Conservation (phyloP, 345 rosid species). For the Barbarea vulgaris region DNA sequence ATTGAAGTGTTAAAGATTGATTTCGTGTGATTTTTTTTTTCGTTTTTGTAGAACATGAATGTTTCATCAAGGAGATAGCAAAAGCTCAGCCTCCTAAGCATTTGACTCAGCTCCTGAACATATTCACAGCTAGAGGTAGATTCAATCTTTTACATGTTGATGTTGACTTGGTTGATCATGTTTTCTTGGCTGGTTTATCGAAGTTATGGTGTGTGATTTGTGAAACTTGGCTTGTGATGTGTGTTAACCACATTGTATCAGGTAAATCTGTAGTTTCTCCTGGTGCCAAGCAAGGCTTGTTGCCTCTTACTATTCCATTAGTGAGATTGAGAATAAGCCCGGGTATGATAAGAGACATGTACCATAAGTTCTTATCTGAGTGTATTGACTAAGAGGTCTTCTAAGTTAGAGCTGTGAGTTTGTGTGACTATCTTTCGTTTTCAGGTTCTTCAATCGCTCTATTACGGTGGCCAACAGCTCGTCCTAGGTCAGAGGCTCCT, state of each 20-base stretch:
- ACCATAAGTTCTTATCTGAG: not conserved
- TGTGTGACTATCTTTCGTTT: constrained; percentile 14
- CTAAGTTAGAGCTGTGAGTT: not conserved
- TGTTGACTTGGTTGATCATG: constrained; percentile 1
- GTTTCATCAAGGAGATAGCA: constrained; percentile 65
- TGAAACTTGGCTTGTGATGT: not conserved
- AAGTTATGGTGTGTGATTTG: not conserved
- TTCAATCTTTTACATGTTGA: not conserved
- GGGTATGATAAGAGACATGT: constrained; percentile 43
- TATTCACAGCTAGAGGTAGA: constrained; percentile 67
- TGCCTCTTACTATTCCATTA: constrained; percentile 76
- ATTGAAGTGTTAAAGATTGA: constrained; percentile 1
- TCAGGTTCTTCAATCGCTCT: constrained; percentile 69
- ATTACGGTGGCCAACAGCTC: constrained; percentile 94
- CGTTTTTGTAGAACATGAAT: constrained; percentile 53
- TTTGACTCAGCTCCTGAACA: constrained; percentile 54
- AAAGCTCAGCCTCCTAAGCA: constrained; percentile 67
- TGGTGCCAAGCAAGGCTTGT: constrained; percentile 68
- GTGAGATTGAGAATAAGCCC: constrained; percentile 53
- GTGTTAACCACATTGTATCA: constrained; percentile 23
- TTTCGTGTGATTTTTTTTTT: not conserved
- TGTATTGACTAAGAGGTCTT: not conserved
- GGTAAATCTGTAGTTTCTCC: constrained; percentile 78
- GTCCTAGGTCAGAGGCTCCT: constrained; percentile 52
- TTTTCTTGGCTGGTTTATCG: not conserved